Evolutionary conservation across 2,329 filamentous ascomycete genomes (phyloP).

Genomic region (Mycosphaerella sp.): DNA sequence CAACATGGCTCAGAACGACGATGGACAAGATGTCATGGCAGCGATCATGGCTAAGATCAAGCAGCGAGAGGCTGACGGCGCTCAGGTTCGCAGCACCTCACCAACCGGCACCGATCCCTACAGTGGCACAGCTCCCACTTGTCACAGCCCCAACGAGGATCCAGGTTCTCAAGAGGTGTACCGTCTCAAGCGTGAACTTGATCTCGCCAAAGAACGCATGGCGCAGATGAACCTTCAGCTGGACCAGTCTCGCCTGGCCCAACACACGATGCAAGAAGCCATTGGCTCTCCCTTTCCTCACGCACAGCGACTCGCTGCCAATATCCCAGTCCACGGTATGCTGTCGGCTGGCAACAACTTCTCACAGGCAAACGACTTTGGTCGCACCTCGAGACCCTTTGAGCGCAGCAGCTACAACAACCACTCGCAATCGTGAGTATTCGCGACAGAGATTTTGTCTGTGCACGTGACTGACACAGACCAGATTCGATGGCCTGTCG

Average conservation of each 20-base stretch:
- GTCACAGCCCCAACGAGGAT: slow-evolving; percentile 21
- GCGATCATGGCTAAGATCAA: slow-evolving; percentile 66
- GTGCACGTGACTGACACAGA: slow-evolving; percentile 10
- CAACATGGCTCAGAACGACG: slow-evolving; percentile 12
- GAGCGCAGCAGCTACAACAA: slow-evolving; percentile 19
- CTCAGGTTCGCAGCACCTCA: slow-evolving; percentile 30
- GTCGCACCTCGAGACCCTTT: slow-evolving; percentile 15
- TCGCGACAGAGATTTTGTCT: neutral
- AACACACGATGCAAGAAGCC: slow-evolving; percentile 52
- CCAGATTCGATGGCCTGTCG: slow-evolving; percentile 18
- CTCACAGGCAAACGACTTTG: slow-evolving; percentile 11
- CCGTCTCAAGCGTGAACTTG: slow-evolving; percentile 64
- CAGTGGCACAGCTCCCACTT: slow-evolving; percentile 25
- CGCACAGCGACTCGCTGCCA: slow-evolving; percentile 29
- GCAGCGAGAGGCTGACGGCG: slow-evolving; percentile 47
- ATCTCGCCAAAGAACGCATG: slow-evolving; percentile 64
- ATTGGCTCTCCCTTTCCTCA: slow-evolving; percentile 31
- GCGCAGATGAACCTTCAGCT: slow-evolving; percentile 66
- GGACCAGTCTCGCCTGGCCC: slow-evolving; percentile 56
- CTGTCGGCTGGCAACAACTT: slow-evolving; percentile 11
- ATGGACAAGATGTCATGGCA: slow-evolving; percentile 48
- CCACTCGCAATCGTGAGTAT: slow-evolving; percentile 19
- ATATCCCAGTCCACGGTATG: slow-evolving; percentile 23
- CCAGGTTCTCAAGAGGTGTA: slow-evolving; percentile 55
- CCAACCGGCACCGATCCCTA: slow-evolving; percentile 31